phyloP scores from a whole-genome alignment of 192 early-diverging fungal genomes.

The Coemansia sp. region DNA sequence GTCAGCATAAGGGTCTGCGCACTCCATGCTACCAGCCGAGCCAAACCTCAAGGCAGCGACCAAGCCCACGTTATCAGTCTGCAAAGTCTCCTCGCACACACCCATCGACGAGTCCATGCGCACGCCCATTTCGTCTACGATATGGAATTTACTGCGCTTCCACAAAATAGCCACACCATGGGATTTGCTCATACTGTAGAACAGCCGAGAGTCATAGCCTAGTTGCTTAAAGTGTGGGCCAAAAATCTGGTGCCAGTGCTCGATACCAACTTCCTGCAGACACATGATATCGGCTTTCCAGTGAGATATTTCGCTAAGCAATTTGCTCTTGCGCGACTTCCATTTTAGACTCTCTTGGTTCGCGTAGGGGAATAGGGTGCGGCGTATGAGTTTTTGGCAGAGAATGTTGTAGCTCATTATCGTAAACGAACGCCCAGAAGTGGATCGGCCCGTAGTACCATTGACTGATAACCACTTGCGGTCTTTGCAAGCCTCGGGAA shows the following conservation, averaged over 20 bases:
- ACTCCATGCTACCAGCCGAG: not conserved
- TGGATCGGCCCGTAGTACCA: not conserved
- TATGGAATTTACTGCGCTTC: slow-evolving; percentile 30
- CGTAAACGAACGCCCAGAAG: slow-evolving; percentile 23
- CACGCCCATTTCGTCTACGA: slow-evolving; percentile 23
- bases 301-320: slow-evolving; percentile 52
- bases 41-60: slow-evolving; percentile 24
- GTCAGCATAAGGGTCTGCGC: slow-evolving; percentile 14
- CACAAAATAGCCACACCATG: slow-evolving; percentile 45
- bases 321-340: slow-evolving; percentile 51
- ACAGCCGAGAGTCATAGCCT: slow-evolving; percentile 37
- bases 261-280: slow-evolving; percentile 58
- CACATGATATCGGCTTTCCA: slow-evolving; percentile 58
- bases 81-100: slow-evolving; percentile 33
- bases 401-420: slow-evolving; percentile 65
- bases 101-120: slow-evolving; percentile 29
- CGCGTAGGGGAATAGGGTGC: slow-evolving; percentile 59
- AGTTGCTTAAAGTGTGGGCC: slow-evolving; percentile 19
- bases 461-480: slow-evolving; percentile 37
- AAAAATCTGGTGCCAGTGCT: slow-evolving; percentile 35
- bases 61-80: slow-evolving; percentile 47
- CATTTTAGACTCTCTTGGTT: slow-evolving; percentile 55
- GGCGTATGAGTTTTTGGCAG: slow-evolving; percentile 56
- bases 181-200: slow-evolving; percentile 32
- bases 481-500: slow-evolving; percentile 27